Evolutionary conservation across 2,329 filamentous ascomycete species (phyloP), one percentile per base, ranked within the genome.

Genomic region (Colletotrichum horii): DNA sequence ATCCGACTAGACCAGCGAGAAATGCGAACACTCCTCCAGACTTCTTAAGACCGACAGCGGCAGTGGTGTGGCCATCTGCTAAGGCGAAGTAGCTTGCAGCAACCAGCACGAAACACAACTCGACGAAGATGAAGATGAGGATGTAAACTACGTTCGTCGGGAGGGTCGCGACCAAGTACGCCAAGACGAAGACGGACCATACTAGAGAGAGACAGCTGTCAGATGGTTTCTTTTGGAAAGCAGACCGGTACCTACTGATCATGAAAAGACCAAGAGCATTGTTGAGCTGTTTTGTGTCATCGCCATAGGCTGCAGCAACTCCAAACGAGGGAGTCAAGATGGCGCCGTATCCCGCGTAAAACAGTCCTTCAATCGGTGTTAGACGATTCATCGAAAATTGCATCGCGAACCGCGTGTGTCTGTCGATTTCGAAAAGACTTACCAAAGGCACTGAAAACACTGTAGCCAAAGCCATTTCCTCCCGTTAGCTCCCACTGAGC

Each of bases 401-500:
- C n/a, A 52, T 4, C 1, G 11, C 43, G 43, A 22, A 52, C 24
- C 6, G 19, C 43, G 1, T 3, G n/a, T 52, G 3, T 7, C 2
- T 52, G 11, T 52, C n/a, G 43, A 22, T 52, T 14, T 8, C 6
- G 4, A 19, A 14, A 2, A 2, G 24, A 32, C 78, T 62, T 76
- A 86, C 89, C 88, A 75, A 91, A 91, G 8, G 89, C 89, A 74
- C 87, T 88, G 43, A 90, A 85, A 0, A 90, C 87, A 0, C 88
- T 91, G 71, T 91, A 91, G 0, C 85, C 85, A 71, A 89, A 90
- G 0, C 86, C 87, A 68, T 91, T 90, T 0, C 89, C 89, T 14
- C 86, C 81, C 0, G 87, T 85, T 0, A 91, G 79, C 78, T 91
- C 89, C 89, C 89, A 91, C 77, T 91, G 89, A 7, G 90, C 89